Evolutionary conservation across 257 asterid species (phyloP), one percentile per base, ranked within the genome.

Genomic region (Solanum sitiens): DNA sequence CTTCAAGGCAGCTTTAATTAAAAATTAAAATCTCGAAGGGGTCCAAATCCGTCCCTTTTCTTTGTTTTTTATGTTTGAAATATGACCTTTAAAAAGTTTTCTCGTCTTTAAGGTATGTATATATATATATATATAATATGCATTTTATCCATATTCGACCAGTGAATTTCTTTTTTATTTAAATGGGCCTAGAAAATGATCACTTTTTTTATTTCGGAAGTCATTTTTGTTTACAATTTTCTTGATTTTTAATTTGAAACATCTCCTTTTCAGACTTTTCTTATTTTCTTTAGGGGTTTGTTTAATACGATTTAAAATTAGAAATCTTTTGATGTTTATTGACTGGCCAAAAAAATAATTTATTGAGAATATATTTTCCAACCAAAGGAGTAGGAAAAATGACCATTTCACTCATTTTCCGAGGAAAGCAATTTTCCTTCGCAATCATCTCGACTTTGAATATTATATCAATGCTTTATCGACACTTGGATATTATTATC

Each of bases 11-110:
- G 1, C 11, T 27, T 68, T 67, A 59, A 59, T 67, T 12, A 12
- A 56, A 56, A 56, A 56, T 56, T 7, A 7, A 59, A 25, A 67
- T 71, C 92, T 91, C 20, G 94, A 90, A 92, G 93, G n/a, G 82
- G 98, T 98, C 93, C 21, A 15, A 16, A 15, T 21, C 63, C 7
- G 27, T 83, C 6, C 65, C 3, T 74, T 85, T 25, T 21, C 3
- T 45, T 61, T 11, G 77, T 86, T 6, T 15, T 73, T 67, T 27
- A 67, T 67, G 37, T 23, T 63, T 25, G 25, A 23, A 44, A 82
- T 11, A 83, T 33, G 25, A 73, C 25, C 44, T 45, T 59, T 25
- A 27, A 5, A 68, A 68, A 68, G 23, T 12, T 25, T 67, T 27
- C 37, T 53, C 10, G 2, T 61, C 11, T 59, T 1, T 3, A 7